Evolutionary conservation across 148 eudicot species (phyloP).

Genomic region (Camellia japonica): DNA sequence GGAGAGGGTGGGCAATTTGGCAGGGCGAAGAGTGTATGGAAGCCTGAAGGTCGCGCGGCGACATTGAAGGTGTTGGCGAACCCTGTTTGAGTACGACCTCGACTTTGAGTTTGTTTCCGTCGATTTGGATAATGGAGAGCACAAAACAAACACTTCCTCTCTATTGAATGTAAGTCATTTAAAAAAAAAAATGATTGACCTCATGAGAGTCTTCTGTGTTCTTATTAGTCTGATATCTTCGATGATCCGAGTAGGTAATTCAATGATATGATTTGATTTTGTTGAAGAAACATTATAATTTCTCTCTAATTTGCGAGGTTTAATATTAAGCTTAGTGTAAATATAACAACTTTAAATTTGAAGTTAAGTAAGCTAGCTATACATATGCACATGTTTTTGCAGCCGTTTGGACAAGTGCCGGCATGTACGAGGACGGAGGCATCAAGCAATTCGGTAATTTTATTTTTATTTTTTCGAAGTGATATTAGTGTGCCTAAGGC

Average conservation of each 20-base stretch:
- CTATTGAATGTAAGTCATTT: conserved; percentile 30
- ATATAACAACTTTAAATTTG: not conserved
- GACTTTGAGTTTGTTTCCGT: conserved; percentile 40
- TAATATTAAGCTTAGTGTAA: not conserved
- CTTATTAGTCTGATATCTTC: not conserved
- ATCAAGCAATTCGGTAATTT: conserved; percentile 24
- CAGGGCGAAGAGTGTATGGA: conserved; percentile 27
- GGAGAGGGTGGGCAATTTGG: no score
- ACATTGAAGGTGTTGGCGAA: conserved; percentile 27
- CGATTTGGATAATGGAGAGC: conserved; percentile 28
- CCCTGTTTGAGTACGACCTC: conserved; percentile 36
- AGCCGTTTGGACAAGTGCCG: conserved; percentile 39
- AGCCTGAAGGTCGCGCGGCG: conserved; percentile 24
- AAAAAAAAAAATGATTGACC: not conserved
- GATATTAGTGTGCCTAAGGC: not conserved
- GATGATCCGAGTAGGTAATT: not conserved
- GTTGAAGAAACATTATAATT: no score
- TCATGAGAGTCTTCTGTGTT: not conserved
- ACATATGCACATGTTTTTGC: not conserved
- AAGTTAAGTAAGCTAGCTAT: not conserved
- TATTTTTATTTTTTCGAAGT: no score
- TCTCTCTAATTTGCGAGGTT: no score
- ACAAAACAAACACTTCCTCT: conserved; percentile 29
- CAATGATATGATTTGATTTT: no score
- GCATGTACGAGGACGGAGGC: conserved; percentile 28